Conservation (phyloP, 2,329 filamentous ascomycete genomes). For the Penicillium expansum region DNA sequence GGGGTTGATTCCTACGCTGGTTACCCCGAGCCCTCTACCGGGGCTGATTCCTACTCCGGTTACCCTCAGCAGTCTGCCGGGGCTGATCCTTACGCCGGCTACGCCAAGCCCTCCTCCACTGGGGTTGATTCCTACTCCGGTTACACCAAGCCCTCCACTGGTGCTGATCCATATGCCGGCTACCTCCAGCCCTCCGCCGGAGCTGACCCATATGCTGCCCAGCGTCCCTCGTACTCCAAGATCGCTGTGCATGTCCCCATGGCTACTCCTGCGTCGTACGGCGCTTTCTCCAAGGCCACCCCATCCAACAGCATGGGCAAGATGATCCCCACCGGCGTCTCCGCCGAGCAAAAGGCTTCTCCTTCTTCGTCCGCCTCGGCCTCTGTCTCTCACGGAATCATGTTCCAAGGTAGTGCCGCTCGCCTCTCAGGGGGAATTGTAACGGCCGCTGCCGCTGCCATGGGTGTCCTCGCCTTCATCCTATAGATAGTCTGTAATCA, state of each 20-base stretch:
- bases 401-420: slow-evolving; percentile 29
- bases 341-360: slow-evolving; percentile 24
- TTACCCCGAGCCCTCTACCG: background rate
- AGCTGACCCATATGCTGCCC: background rate
- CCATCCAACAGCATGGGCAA: slow-evolving; percentile 22
- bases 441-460: slow-evolving; percentile 24
- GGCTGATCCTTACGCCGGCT: background rate
- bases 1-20: background rate
- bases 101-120: no score
- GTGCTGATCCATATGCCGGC: background rate
- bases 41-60: background rate
- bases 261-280: slow-evolving; percentile 12
- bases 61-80: background rate
- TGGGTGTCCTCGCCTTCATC: slow-evolving; percentile 30
- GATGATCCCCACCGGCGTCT: slow-evolving; percentile 44
- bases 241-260: slow-evolving; percentile 30
- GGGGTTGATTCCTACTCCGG: no score
- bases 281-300: slow-evolving; percentile 26
- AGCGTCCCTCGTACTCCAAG: slow-evolving; percentile 21
- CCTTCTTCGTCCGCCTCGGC: slow-evolving; percentile 39
- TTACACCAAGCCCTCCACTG: background rate
- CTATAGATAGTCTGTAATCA: slow-evolving; percentile 17
- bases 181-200: background rate
- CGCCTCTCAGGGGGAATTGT: slow-evolving; percentile 23
- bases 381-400: slow-evolving; percentile 16